These are phyloP conservation scores for Inga oerstediana DNA, from an alignment of 306 rosid species.

Conservation along the genomic window DNA sequence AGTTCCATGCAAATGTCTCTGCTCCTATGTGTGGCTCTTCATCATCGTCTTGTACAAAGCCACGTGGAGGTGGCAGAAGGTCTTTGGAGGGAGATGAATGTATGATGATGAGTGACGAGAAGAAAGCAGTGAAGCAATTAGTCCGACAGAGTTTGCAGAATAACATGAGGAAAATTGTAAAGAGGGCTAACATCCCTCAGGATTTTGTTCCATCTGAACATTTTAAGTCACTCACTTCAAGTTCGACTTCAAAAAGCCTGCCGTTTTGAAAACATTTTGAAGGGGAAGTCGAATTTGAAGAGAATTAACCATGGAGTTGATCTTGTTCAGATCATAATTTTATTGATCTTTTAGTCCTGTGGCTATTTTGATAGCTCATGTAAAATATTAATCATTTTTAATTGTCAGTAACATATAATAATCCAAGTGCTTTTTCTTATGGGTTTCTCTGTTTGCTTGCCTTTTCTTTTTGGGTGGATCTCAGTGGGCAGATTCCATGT, in stretches of 20 bases:
- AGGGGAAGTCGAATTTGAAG: slow-evolving; percentile 44
- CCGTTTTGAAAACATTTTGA: slow-evolving; percentile 65
- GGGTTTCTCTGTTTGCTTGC: neutral
- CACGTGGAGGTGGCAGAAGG: slow-evolving; percentile 43
- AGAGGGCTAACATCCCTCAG: slow-evolving; percentile 91
- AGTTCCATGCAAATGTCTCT: slow-evolving; percentile 56
- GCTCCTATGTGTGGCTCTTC: slow-evolving; percentile 84
- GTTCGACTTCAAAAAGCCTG: slow-evolving; percentile 94
- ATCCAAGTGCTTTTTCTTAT: slow-evolving; percentile 12
- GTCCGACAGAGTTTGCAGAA: slow-evolving; percentile 89
- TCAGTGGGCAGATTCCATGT: neutral
- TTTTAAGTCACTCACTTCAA: slow-evolving; percentile 80
- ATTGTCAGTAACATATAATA: neutral
- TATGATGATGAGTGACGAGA: slow-evolving; percentile 90
- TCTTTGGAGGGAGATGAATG: slow-evolving; percentile 57
- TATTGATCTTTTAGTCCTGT: slow-evolving; percentile 39
- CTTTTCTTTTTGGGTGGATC: neutral
- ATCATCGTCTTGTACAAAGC: slow-evolving; percentile 59
- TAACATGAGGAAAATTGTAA: slow-evolving; percentile 92
- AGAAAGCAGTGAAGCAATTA: slow-evolving; percentile 90
- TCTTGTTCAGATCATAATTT: slow-evolving; percentile 43
- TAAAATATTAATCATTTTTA: slow-evolving; percentile 18
- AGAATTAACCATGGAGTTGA: slow-evolving; percentile 47
- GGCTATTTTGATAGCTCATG: slow-evolving; percentile 39
- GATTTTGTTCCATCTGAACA: slow-evolving; percentile 85